Evolutionary conservation across 257 asterid genomes (phyloP).

Genomic region (Galeopsis tetrahit): DNA sequence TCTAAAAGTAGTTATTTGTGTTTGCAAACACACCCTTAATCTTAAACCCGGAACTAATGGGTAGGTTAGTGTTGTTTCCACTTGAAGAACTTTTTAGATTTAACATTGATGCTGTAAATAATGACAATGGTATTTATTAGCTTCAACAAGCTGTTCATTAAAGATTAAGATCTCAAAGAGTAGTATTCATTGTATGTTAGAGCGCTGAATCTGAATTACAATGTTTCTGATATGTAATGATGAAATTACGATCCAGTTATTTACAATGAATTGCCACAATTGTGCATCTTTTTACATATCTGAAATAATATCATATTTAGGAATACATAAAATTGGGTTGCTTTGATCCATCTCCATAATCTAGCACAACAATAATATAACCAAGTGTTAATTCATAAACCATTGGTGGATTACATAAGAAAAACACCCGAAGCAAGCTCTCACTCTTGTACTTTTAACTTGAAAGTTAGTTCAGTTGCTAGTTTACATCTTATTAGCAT

Average conservation of each 20-base stretch:
- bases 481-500: too few species aligned
- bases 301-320: neutral
- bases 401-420: too few species aligned
- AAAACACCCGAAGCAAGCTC: too few species aligned
- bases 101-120: constrained; percentile 29
- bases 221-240: neutral
- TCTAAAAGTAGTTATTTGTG: too few species aligned
- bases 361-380: too few species aligned
- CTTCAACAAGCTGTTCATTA: constrained; percentile 11
- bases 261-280: neutral
- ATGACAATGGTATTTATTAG: neutral
- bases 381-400: too few species aligned
- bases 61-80: constrained; percentile 17
- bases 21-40: neutral
- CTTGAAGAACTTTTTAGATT: neutral
- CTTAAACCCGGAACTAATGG: neutral
- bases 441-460: too few species aligned
- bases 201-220: neutral
- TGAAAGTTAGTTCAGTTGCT: too few species aligned
- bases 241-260: neutral
- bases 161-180: neutral
- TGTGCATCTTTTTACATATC: neutral
- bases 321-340: too few species aligned
- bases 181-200: neutral
- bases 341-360: too few species aligned